A percentile compares a stretch with the other conserved stretches of the same genome.
Evolutionary conservation across 2,329 filamentous ascomycete genomes (phyloP).

Genomic region (Alternaria postmessia): DNA sequence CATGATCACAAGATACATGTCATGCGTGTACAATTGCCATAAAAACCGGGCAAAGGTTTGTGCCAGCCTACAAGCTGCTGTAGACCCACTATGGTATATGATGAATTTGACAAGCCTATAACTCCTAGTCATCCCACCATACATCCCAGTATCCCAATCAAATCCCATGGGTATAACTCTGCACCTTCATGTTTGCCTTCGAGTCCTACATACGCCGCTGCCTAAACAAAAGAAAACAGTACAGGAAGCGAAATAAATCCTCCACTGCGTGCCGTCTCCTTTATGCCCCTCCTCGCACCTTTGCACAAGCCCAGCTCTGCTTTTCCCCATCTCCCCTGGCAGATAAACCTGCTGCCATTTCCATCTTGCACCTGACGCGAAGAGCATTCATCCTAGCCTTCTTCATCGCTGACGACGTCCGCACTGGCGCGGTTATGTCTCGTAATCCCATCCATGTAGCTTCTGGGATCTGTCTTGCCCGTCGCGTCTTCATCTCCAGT

Average conservation of each 20-base stretch:
- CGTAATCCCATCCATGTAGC: slow-evolving; percentile 34
- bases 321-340: slow-evolving; percentile 15
- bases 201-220: slow-evolving; percentile 30
- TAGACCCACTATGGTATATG: not conserved
- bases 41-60: not conserved
- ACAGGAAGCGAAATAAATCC: slow-evolving; percentile 2
- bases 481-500: slow-evolving; percentile 7
- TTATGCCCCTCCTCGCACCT: slow-evolving; percentile 15
- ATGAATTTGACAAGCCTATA: slow-evolving; percentile 4
- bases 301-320: slow-evolving; percentile 36
- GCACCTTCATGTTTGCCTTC: slow-evolving; percentile 8
- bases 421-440: slow-evolving; percentile 36
- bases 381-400: slow-evolving; percentile 43
- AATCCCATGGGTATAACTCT: slow-evolving; percentile 21
- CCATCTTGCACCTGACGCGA: slow-evolving; percentile 37
- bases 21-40: not conserved
- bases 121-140: slow-evolving; percentile 14
- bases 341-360: slow-evolving; percentile 30
- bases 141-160: slow-evolving; percentile 13
- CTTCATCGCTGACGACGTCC: slow-evolving; percentile 37
- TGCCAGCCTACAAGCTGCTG: not conserved
- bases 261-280: not conserved
- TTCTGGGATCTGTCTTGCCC: slow-evolving; percentile 28
- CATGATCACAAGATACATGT: not conserved
- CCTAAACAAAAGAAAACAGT: slow-evolving; percentile 16